Conservation (phyloP, 805 yeast genomes). For the Kuraishia piskuri region DNA sequence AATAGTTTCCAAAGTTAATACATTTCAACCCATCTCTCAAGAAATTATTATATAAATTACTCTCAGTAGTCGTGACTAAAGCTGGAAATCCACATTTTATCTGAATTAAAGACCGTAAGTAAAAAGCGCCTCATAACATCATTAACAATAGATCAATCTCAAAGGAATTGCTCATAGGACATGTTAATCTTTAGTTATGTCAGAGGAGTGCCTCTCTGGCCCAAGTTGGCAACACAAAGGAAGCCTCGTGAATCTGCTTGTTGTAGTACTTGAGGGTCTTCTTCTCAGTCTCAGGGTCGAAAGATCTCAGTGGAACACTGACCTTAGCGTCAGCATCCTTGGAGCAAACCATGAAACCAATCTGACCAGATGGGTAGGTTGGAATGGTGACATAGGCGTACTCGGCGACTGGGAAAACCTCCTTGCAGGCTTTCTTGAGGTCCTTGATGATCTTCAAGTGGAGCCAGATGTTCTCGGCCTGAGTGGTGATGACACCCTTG, state of each 20-base stretch:
- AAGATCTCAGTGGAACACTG: slow-evolving; percentile 40
- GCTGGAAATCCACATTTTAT: neutral
- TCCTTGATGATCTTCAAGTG: slow-evolving; percentile 43
- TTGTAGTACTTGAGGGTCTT: slow-evolving; percentile 57
- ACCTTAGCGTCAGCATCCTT: slow-evolving; percentile 41
- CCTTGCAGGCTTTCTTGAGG: slow-evolving; percentile 37
- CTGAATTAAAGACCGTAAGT: neutral
- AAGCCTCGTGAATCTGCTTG: slow-evolving; percentile 53
- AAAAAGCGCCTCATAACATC: neutral
- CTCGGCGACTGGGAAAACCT: slow-evolving; percentile 52
- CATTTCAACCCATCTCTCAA: neutral
- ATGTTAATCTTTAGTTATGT: neutral
- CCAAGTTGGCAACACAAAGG: slow-evolving; percentile 78
- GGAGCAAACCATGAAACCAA: slow-evolving; percentile 69
- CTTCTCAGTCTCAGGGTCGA: slow-evolving; percentile 36
- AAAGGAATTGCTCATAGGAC: neutral
- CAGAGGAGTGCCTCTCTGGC: slow-evolving; percentile 34
- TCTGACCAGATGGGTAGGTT: slow-evolving; percentile 81
- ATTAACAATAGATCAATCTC: neutral
- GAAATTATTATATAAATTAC: too few species aligned
- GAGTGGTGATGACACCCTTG: slow-evolving; percentile 71
- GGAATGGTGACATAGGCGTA: slow-evolving; percentile 82
- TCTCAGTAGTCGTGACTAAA: neutral
- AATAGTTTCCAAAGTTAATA: neutral
- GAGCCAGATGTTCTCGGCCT: slow-evolving; percentile 75